A percentile compares a stretch with the other conserved stretches of the same genome.
Conservation (phyloP, 768 basidiomycete species). For the Hypsizygus marmoreus region DNA sequence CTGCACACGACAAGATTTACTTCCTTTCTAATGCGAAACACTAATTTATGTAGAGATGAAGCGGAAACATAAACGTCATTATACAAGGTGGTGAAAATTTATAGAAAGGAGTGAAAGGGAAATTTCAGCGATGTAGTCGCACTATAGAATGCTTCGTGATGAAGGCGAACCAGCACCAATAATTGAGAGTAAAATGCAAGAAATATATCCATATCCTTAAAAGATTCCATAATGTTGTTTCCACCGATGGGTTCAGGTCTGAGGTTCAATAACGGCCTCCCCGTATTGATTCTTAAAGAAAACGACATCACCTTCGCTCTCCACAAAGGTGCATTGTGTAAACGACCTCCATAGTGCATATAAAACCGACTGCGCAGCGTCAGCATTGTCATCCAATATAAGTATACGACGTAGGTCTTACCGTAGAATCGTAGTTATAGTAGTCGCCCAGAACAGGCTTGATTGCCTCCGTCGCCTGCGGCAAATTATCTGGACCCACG, state of each 20-base stretch:
- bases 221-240: too few species aligned
- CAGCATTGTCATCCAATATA: background rate
- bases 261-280: constrained; percentile 31
- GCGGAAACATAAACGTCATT: too few species aligned
- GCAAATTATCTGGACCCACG: constrained; percentile 46
- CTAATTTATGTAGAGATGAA: too few species aligned
- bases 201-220: too few species aligned
- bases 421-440: constrained; percentile 62
- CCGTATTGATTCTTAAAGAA: constrained; percentile 58
- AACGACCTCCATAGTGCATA: constrained; percentile 60
- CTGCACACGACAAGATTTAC: too few species aligned
- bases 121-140: too few species aligned
- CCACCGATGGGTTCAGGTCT: background rate
- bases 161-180: too few species aligned
- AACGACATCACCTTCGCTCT: constrained; percentile 54
- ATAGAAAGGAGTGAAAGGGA: too few species aligned
- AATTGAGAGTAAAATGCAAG: too few species aligned
- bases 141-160: too few species aligned
- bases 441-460: constrained; percentile 52
- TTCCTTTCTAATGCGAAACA: too few species aligned
- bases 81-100: too few species aligned
- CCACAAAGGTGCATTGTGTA: constrained; percentile 59
- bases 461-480: constrained; percentile 45
- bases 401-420: constrained; percentile 27
- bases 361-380: constrained; percentile 32